Percentiles rank a stretch among this genome's conserved stretches.
These are phyloP conservation scores for Camellia granthamiana DNA, from an alignment of 148 eudicot genomes.

Conservation along the genomic window DNA sequence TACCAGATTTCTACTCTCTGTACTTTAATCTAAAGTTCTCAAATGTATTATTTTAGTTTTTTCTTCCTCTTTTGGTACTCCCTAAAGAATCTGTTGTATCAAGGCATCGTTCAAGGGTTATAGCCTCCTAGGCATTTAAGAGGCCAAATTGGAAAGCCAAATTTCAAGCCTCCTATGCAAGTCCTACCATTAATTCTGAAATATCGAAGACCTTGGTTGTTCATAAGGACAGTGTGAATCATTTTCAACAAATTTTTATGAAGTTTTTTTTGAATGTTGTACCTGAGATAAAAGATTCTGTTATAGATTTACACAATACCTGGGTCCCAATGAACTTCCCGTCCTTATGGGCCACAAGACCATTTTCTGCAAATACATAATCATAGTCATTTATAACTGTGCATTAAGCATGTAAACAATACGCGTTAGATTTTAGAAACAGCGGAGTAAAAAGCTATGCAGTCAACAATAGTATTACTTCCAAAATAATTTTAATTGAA, in stretches of 20 bases:
- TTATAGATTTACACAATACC: constrained; percentile 38
- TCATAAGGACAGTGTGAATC: neutral
- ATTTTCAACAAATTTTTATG: neutral
- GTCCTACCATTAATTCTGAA: no score
- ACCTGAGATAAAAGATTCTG: neutral
- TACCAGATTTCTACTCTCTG: neutral
- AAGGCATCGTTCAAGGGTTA: neutral
- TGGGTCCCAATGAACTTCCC: constrained; percentile 73
- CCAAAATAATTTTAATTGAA: neutral
- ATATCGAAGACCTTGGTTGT: neutral
- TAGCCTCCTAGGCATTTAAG: neutral
- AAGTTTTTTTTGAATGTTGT: neutral
- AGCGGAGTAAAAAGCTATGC: neutral
- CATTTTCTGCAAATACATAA: constrained; percentile 90
- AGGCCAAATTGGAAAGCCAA: neutral
- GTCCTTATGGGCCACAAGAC: constrained; percentile 86
- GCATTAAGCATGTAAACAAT: constrained; percentile 1
- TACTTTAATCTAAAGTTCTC: no score
- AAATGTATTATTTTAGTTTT: no score
- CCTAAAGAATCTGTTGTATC: neutral
- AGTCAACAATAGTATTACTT: neutral
- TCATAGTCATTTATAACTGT: constrained; percentile 84
- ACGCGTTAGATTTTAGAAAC: no score
- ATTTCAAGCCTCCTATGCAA: neutral
- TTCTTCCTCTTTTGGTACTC: neutral